Evolutionary conservation across 371 early-diverging fungal species (phyloP).

Genomic region (Haplosporangium sp.): DNA sequence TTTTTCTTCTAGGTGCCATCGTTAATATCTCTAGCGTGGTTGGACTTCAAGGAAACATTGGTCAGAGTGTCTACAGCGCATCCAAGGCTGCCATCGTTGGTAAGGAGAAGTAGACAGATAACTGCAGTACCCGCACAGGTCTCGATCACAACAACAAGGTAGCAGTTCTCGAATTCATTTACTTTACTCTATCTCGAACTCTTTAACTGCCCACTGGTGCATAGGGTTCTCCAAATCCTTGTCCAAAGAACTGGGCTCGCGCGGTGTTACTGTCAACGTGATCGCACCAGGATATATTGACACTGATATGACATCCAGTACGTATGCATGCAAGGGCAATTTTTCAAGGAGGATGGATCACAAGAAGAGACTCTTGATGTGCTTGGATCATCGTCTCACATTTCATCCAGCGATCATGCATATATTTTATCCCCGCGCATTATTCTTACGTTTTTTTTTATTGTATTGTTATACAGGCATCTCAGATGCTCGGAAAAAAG

Average conservation of each 20-base stretch:
- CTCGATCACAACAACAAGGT: neutral
- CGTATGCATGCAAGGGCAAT: too few species aligned
- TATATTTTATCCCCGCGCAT: neutral
- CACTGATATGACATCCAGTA: conserved; percentile 84
- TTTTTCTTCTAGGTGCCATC: conserved; percentile 69
- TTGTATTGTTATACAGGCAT: conserved; percentile 32
- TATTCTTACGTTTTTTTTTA: neutral
- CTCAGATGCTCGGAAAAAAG: conserved; percentile 49
- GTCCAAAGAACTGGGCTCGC: conserved; percentile 84
- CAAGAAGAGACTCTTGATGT: too few species aligned
- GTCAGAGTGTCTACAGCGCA: conserved; percentile 84
- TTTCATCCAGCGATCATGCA: too few species aligned
- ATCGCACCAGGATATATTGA: conserved; percentile 92
- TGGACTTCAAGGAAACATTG: conserved; percentile 82
- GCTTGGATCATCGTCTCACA: too few species aligned
- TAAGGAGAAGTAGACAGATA: too few species aligned
- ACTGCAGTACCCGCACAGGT: too few species aligned
- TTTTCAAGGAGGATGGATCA: too few species aligned
- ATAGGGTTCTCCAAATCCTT: conserved; percentile 82
- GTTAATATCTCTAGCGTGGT: conserved; percentile 88
- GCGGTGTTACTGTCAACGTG: conserved; percentile 80
- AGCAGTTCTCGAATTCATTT: neutral
- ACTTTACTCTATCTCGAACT: neutral
- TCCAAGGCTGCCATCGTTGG: conserved; percentile 89
- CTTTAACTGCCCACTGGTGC: neutral